A percentile compares a stretch with the other conserved stretches of the same genome.
Evolutionary conservation across 441 rosid species (phyloP).

Genomic region (Cnidoscolus chayamansa): DNA sequence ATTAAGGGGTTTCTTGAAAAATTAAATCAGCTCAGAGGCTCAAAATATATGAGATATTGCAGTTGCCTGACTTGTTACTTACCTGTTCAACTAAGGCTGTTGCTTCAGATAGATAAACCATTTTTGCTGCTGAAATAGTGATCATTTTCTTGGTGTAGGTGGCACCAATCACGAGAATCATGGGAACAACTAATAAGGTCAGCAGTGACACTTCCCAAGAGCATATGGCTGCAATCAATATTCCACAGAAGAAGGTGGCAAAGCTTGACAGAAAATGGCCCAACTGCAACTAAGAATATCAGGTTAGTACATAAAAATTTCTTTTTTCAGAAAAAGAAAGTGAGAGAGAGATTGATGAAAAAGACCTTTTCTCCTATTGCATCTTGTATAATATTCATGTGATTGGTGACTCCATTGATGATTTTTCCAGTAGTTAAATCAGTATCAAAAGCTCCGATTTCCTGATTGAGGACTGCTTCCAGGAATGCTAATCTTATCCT

Average conservation of each 20-base stretch:
- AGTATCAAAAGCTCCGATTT: slow-evolving; percentile 61
- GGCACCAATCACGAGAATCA: slow-evolving; percentile 54
- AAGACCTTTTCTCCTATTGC: slow-evolving; percentile 63
- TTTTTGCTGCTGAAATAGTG: slow-evolving; percentile 40
- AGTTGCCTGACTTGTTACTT: background rate
- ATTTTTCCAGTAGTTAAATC: slow-evolving; percentile 51
- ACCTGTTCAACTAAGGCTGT: slow-evolving; percentile 59
- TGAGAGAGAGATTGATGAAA: background rate
- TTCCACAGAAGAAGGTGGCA: slow-evolving; percentile 50
- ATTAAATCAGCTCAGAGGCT: background rate
- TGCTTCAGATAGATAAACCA: slow-evolving; percentile 48
- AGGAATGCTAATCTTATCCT: slow-evolving; percentile 41
- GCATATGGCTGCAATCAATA: slow-evolving; percentile 52
- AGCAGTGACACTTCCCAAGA: slow-evolving; percentile 59
- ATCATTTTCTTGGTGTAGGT: slow-evolving; percentile 60
- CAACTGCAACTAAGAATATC: slow-evolving; percentile 31
- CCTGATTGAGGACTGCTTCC: slow-evolving; percentile 50
- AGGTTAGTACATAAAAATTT: slow-evolving; percentile 8
- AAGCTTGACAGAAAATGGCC: slow-evolving; percentile 54
- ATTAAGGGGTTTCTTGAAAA: background rate
- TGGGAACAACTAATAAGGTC: slow-evolving; percentile 45
- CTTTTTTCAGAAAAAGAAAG: background rate
- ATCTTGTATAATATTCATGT: slow-evolving; percentile 60
- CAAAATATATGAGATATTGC: background rate
- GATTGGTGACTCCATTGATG: slow-evolving; percentile 46